Evolutionary conservation across 2,329 filamentous ascomycete genomes (phyloP).

Genomic region (Epichloe amarillans): DNA sequence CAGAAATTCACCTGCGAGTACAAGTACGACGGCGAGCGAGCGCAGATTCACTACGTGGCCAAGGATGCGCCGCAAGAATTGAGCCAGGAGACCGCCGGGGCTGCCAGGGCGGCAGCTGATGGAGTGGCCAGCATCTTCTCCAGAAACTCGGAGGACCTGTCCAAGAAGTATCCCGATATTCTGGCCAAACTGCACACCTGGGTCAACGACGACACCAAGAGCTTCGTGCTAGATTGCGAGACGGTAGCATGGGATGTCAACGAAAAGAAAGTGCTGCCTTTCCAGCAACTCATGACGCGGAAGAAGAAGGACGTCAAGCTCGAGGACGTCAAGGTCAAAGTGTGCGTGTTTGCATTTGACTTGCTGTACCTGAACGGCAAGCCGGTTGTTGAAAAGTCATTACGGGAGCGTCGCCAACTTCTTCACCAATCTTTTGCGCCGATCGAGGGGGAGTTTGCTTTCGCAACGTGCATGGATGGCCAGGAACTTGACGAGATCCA

Average conservation of each 20-base stretch:
- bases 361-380: conserved; percentile 87
- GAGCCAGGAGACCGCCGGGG: conserved; percentile 43
- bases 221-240: conserved; percentile 97
- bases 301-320: conserved; percentile 95
- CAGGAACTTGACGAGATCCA: conserved; percentile 91
- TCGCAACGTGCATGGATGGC: conserved; percentile 76
- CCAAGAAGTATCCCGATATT: conserved; percentile 95
- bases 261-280: conserved; percentile 91
- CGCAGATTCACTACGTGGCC: conserved; percentile 96
- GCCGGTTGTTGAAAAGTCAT: conserved; percentile 72
- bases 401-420: conserved; percentile 70
- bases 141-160: conserved; percentile 90
- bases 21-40: conserved; percentile 95
- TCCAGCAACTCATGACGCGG: conserved; percentile 95
- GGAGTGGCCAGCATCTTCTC: conserved; percentile 93
- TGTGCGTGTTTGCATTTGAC: conserved; percentile 95
- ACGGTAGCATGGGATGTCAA: conserved; percentile 92
- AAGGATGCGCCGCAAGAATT: conserved; percentile 62
- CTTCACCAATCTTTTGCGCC: conserved; percentile 60
- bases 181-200: conserved; percentile 75
- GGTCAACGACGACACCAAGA: conserved; percentile 82
- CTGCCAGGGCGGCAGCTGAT: conserved; percentile 50
- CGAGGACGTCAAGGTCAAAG: conserved; percentile 91
- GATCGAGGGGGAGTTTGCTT: conserved; percentile 85
- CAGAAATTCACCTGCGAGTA: conserved; percentile 97